phyloP scores from a whole-genome alignment of 2,329 filamentous ascomycete genomes.

The Talaromyces sp. region DNA sequence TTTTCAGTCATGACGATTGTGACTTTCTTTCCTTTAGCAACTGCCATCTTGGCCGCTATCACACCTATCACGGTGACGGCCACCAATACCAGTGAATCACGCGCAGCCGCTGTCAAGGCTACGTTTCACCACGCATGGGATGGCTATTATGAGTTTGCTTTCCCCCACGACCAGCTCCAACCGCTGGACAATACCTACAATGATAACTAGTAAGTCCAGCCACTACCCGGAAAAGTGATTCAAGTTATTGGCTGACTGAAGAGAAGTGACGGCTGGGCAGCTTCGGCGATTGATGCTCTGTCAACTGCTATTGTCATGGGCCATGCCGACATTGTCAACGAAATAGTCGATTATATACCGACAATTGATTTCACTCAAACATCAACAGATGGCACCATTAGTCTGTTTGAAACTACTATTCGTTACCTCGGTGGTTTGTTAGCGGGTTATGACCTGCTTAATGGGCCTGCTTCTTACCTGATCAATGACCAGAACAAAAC shows the following conservation, averaged over 20 bases:
- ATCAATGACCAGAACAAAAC: conserved; percentile 46
- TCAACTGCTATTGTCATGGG: conserved; percentile 76
- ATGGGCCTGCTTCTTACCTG: conserved; percentile 55
- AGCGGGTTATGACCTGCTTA: conserved; percentile 64
- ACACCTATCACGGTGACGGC: not conserved
- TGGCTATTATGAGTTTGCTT: conserved; percentile 68
- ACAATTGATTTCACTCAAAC: conserved; percentile 66
- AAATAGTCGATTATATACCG: conserved; percentile 66
- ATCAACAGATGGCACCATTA: conserved; percentile 46
- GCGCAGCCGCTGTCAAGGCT: conserved; percentile 58
- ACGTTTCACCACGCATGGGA: conserved; percentile 67
- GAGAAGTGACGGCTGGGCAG: conserved; percentile 60
- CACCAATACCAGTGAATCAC: conserved; percentile 1
- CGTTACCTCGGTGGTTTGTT: conserved; percentile 77
- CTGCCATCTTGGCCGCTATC: not conserved
- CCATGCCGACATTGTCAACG: conserved; percentile 59
- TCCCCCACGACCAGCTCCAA: conserved; percentile 67
- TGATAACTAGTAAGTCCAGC: conserved; percentile 61
- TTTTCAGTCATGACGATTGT: not conserved
- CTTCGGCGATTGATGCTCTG: conserved; percentile 73
- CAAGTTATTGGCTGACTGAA: not conserved
- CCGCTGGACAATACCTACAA: conserved; percentile 60
- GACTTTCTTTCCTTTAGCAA: not conserved
- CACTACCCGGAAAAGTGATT: conserved; percentile 9
- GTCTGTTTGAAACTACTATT: conserved; percentile 85